A percentile compares a stretch with the other conserved stretches of the same genome.
Conservation (phyloP, 2,329 filamentous ascomycete species). For the Diaporthe velutina region DNA sequence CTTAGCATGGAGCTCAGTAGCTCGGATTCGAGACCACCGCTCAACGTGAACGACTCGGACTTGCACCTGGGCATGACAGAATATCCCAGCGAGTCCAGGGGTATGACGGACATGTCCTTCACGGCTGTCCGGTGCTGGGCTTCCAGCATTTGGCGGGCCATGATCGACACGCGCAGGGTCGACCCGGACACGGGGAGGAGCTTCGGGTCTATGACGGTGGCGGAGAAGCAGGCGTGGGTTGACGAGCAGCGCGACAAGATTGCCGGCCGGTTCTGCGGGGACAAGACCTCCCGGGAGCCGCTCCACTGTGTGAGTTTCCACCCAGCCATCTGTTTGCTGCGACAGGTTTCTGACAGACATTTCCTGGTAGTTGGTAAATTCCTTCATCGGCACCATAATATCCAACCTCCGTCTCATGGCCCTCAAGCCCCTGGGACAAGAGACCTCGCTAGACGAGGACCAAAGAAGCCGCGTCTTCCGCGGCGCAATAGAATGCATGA, state of each 20-base stretch:
- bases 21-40: slow-evolving; percentile 55
- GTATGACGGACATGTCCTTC: slow-evolving; percentile 71
- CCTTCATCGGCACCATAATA: slow-evolving; percentile 26
- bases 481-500: slow-evolving; percentile 22
- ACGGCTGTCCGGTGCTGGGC: slow-evolving; percentile 7
- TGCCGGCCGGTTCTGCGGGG: slow-evolving; percentile 76
- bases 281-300: not conserved
- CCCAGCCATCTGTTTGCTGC: too few species aligned
- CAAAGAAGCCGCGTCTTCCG: not conserved
- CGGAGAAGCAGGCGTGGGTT: slow-evolving; percentile 74
- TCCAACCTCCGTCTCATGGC: slow-evolving; percentile 7
- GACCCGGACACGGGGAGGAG: not conserved
- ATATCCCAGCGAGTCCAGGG: slow-evolving; percentile 59
- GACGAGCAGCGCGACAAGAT: slow-evolving; percentile 81
- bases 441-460: not conserved
- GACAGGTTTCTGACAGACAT: not conserved
- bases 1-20: slow-evolving; percentile 57
- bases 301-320: not conserved
- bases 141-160: not conserved
- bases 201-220: not conserved
- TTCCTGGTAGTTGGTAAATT: not conserved
- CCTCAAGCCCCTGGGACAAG: slow-evolving; percentile 1
- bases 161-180: slow-evolving; percentile 8
- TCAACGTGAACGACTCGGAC: slow-evolving; percentile 68
- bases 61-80: slow-evolving; percentile 61